Evolutionary conservation across 2,329 filamentous ascomycete genomes (phyloP).

Genomic region (Didymella arachidicola): DNA sequence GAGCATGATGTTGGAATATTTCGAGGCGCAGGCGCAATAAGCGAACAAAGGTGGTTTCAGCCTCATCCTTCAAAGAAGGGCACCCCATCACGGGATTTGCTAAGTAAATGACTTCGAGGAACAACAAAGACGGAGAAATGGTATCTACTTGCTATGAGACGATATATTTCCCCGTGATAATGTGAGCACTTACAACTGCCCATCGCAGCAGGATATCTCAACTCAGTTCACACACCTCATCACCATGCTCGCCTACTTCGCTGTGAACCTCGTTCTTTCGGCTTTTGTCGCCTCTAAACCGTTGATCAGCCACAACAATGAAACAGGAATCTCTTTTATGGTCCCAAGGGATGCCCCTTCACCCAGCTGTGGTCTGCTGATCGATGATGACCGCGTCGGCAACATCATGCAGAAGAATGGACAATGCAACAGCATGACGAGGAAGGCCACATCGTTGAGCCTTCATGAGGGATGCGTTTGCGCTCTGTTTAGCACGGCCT

Average conservation of each 20-base stretch:
- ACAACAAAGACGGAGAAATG: neutral
- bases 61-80: slow-evolving; percentile 3
- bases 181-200: neutral
- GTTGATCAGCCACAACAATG: neutral
- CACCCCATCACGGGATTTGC: neutral
- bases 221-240: neutral
- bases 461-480: neutral
- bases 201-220: neutral
- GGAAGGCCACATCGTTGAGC: neutral
- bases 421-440: neutral
- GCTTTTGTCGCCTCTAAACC: neutral
- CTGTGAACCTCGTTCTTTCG: neutral
- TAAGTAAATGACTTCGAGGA: neutral
- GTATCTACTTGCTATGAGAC: neutral
- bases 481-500: neutral
- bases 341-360: neutral
- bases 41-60: slow-evolving; percentile 14
- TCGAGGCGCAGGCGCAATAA: neutral
- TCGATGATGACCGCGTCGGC: neutral
- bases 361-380: neutral
- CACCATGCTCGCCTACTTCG: neutral
- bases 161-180: neutral
- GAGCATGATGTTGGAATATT: too few species aligned
- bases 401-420: neutral
- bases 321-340: neutral